phyloP scores from a whole-genome alignment of 805 yeast genomes.

The Kluyveromyces siamensis region DNA sequence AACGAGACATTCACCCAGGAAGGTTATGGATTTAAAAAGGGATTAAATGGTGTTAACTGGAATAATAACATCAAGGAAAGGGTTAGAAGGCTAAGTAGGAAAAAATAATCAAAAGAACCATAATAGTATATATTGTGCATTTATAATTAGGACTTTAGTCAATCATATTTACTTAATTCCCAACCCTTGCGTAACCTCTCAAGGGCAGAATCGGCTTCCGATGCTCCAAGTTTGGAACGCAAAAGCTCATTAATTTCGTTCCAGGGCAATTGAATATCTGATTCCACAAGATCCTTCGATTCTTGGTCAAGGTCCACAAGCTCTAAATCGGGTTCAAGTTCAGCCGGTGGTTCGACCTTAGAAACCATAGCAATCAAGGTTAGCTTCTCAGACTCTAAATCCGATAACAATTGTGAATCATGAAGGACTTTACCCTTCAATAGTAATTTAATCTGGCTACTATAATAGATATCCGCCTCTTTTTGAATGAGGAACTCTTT shows the following conservation, averaged over 20 bases:
- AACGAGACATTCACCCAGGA: slow-evolving; percentile 32
- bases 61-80: slow-evolving; percentile 48
- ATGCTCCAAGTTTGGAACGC: slow-evolving; percentile 25
- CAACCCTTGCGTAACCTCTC: slow-evolving; percentile 34
- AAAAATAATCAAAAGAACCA: slow-evolving; percentile 7
- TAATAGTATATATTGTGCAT: background rate
- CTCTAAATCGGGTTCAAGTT: slow-evolving; percentile 1
- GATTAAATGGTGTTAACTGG: slow-evolving; percentile 50
- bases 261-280: slow-evolving; percentile 34
- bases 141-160: background rate
- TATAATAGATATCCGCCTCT: slow-evolving; percentile 26
- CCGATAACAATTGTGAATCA: slow-evolving; percentile 37
- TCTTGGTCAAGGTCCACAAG: background rate
- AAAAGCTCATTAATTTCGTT: slow-evolving; percentile 31
- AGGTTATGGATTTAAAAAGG: slow-evolving; percentile 34
- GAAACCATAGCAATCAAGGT: slow-evolving; percentile 39
- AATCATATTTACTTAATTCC: slow-evolving; percentile 25
- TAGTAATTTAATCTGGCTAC: slow-evolving; percentile 41
- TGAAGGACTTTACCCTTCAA: slow-evolving; percentile 55
- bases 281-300: background rate
- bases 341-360: slow-evolving; percentile 9
- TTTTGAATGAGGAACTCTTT: slow-evolving; percentile 22
- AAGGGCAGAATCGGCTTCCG: slow-evolving; percentile 22
- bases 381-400: slow-evolving; percentile 23
- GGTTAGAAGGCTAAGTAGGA: slow-evolving; percentile 37